Evolutionary conservation across 2,329 filamentous ascomycete species (phyloP).

Genomic region (Ophiostoma quercus): DNA sequence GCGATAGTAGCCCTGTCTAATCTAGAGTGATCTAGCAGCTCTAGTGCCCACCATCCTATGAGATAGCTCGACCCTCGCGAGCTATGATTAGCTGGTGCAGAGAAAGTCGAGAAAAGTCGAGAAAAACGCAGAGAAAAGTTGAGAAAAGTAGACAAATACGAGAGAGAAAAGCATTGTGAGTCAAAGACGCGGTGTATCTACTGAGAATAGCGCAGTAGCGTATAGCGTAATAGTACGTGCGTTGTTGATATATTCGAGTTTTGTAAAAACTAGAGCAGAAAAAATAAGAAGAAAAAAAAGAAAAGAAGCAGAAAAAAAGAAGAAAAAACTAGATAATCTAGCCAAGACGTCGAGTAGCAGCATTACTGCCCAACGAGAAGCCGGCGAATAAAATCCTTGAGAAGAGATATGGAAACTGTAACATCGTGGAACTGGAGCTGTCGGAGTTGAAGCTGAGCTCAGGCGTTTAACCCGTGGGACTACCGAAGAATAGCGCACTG

Average conservation of each 20-base stretch:
- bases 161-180: neutral
- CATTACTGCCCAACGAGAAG: conserved; percentile 1
- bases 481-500: neutral
- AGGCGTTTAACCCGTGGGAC: neutral
- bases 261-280: neutral
- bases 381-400: neutral
- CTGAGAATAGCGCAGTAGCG: neutral
- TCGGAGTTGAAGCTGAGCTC: neutral
- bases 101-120: too few relatives aligned
- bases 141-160: too few relatives aligned
- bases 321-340: neutral
- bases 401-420: neutral
- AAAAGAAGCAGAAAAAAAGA: too few relatives aligned
- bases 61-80: conserved; percentile 2
- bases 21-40: neutral
- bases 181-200: conserved; percentile 14
- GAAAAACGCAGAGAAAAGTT: too few relatives aligned
- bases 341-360: neutral
- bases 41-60: neutral
- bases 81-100: neutral
- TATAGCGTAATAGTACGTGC: neutral
- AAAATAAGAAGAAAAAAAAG: too few relatives aligned
- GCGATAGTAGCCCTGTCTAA: neutral
- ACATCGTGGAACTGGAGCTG: neutral
- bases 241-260: neutral